phyloP scores from a whole-genome alignment of 2,329 filamentous ascomycete genomes.

The Pyricularia grisea region DNA sequence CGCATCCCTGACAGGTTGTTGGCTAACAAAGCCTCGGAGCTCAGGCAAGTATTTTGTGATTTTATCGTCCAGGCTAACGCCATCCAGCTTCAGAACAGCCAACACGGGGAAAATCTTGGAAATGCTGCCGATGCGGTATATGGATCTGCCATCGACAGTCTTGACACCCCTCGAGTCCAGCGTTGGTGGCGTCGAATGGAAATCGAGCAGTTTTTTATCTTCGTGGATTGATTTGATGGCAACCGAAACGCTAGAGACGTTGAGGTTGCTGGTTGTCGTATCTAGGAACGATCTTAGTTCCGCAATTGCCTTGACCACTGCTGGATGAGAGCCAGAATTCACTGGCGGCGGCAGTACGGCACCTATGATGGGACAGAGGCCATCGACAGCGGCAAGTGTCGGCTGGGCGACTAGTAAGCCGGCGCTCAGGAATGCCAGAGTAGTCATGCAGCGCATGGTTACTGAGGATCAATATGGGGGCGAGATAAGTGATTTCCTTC shows the following conservation, averaged over 20 bases:
- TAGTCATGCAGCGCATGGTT: neutral
- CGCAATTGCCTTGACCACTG: neutral
- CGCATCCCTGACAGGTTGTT: neutral
- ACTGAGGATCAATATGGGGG: neutral
- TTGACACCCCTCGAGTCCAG: constrained; percentile 18
- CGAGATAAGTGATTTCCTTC: neutral
- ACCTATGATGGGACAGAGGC: constrained; percentile 3
- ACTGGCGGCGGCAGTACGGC: constrained; percentile 1
- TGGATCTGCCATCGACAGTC: constrained; percentile 19
- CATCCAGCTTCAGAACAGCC: constrained; percentile 18
- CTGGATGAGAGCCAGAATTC: neutral
- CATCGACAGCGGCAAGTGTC: constrained; percentile 1
- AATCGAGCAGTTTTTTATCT: constrained; percentile 23
- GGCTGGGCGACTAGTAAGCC: neutral
- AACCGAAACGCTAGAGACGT: constrained; percentile 22
- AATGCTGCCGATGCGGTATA: constrained; percentile 27
- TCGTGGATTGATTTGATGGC: constrained; percentile 32
- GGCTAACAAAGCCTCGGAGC: constrained; percentile 12
- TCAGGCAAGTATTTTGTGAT: constrained; percentile 35
- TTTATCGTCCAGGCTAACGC: constrained; percentile 27
- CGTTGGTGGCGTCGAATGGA: constrained; percentile 27
- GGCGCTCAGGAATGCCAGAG: neutral
- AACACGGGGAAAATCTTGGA: constrained; percentile 25
- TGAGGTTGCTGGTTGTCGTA: neutral
- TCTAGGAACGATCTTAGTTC: neutral